Evolutionary conservation across 2,329 filamentous ascomycete genomes (phyloP).

Genomic region (Shiraia bambusicola): DNA sequence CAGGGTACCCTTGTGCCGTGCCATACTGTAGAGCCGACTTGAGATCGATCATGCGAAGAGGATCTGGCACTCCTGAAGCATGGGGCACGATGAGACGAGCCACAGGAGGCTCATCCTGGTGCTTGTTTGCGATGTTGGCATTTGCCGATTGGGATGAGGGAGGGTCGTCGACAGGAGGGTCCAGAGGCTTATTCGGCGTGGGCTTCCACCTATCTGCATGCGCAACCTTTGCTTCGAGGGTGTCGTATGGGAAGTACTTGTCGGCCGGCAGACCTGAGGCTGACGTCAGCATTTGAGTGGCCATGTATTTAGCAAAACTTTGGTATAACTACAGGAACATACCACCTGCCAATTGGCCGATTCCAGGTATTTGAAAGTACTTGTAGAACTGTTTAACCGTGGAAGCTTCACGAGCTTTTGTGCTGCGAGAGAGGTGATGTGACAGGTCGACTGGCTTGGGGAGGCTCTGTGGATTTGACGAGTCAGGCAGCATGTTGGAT

Average conservation of each 20-base stretch:
- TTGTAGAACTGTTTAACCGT: conserved; percentile 82
- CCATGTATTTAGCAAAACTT: not conserved
- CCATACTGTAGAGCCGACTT: conserved; percentile 85
- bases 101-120: conserved; percentile 30
- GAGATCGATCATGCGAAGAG: conserved; percentile 73
- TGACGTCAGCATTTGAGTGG: conserved; percentile 5
- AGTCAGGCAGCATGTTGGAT: conserved; percentile 25
- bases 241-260: conserved; percentile 86
- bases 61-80: conserved; percentile 59
- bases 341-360: conserved; percentile 64
- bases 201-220: conserved; percentile 73
- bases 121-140: conserved; percentile 24
- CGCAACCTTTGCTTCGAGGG: conserved; percentile 78
- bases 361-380: conserved; percentile 68
- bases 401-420: conserved; percentile 65
- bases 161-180: conserved; percentile 41
- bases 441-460: conserved; percentile 69
- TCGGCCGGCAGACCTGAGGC: conserved; percentile 72
- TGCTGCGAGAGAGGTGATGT: conserved; percentile 73
- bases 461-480: conserved; percentile 31
- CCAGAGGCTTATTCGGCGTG: conserved; percentile 62
- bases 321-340: conserved; percentile 4
- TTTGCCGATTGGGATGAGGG: conserved; percentile 31
- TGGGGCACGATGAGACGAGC: conserved; percentile 72
- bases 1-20: conserved; percentile 76